Evolutionary conservation across 2,329 filamentous ascomycete species (phyloP).

Genomic region (Hirsutella minnesotensis): DNA sequence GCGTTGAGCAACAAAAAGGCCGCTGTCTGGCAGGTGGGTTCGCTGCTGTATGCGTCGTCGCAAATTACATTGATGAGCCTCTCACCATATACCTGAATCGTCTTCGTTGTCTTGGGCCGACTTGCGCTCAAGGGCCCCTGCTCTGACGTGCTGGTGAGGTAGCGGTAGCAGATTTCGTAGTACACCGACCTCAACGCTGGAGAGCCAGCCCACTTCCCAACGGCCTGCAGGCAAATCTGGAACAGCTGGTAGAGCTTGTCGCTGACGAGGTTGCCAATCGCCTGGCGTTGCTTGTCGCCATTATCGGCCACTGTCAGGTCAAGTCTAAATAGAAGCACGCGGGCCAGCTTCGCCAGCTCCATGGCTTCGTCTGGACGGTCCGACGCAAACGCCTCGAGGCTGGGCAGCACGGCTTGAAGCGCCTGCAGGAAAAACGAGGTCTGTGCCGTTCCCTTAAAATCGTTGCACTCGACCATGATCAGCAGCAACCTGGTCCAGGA

Average conservation of each 20-base stretch:
- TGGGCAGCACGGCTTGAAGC: constrained; percentile 78
- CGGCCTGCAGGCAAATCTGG: constrained; percentile 70
- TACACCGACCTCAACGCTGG: constrained; percentile 68
- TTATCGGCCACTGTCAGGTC: constrained; percentile 36
- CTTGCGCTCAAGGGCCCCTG: constrained; percentile 34
- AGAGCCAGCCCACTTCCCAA: constrained; percentile 60
- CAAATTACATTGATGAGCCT: constrained; percentile 76
- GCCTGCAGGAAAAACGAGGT: constrained; percentile 75
- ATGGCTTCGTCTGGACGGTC: constrained; percentile 58
- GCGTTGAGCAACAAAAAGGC: constrained; percentile 76
- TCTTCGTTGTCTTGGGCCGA: constrained; percentile 56
- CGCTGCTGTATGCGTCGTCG: constrained; percentile 83
- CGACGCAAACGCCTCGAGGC: constrained; percentile 65
- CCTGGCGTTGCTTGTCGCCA: constrained; percentile 30
- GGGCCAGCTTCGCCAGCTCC: constrained; percentile 66
- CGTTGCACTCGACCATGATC: constrained; percentile 71
- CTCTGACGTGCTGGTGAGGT: constrained; percentile 59
- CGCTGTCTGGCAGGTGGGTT: constrained; percentile 70
- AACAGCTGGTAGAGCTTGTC: constrained; percentile 90
- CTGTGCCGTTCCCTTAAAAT: constrained; percentile 61
- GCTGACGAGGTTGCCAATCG: constrained; percentile 61
- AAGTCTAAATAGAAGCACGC: constrained; percentile 59
- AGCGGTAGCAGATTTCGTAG: constrained; percentile 85
- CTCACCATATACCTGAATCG: constrained; percentile 57
- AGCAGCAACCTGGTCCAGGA: constrained; percentile 79